These are phyloP conservation scores for Podila verticillata DNA, from an alignment of 192 early-diverging fungal genomes.

Conservation along the genomic window DNA sequence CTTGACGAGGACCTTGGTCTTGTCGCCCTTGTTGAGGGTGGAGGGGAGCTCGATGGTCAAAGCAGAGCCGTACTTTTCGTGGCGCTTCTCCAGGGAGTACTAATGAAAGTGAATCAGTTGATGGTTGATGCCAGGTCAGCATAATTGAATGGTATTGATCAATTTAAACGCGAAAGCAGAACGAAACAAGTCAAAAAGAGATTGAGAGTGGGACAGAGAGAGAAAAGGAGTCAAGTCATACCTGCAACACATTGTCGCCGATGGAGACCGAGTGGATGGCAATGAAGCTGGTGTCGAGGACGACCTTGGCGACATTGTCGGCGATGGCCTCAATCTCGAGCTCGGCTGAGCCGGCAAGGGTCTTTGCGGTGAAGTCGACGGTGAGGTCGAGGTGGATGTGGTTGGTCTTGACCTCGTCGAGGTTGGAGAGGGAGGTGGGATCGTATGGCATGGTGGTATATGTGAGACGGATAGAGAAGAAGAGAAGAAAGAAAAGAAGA, in stretches of 20 bases:
- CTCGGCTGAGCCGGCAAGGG: constrained; percentile 71
- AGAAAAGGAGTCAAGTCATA: constrained; percentile 5
- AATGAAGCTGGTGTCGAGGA: constrained; percentile 78
- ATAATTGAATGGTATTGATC: neutral
- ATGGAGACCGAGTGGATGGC: constrained; percentile 54
- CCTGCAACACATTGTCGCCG: constrained; percentile 43
- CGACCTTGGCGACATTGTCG: constrained; percentile 64
- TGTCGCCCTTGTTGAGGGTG: constrained; percentile 53
- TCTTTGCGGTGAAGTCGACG: constrained; percentile 80
- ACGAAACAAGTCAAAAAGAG: too few species aligned
- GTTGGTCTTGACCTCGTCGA: constrained; percentile 72
- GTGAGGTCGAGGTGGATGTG: constrained; percentile 81
- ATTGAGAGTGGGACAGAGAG: too few species aligned
- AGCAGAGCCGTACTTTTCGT: constrained; percentile 77
- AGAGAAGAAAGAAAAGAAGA: neutral
- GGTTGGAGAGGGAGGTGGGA: constrained; percentile 88
- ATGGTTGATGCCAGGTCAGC: neutral
- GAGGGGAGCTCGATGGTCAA: constrained; percentile 70
- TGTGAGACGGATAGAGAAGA: neutral
- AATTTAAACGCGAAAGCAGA: neutral
- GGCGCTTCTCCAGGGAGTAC: constrained; percentile 61
- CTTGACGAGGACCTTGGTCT: constrained; percentile 68
- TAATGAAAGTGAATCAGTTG: neutral
- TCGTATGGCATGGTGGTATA: constrained; percentile 64
- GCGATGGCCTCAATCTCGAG: constrained; percentile 67